Evolutionary conservation across 129 eudicot genomes (phyloP).

Genomic region (Ambrosia artemisiifolia): DNA sequence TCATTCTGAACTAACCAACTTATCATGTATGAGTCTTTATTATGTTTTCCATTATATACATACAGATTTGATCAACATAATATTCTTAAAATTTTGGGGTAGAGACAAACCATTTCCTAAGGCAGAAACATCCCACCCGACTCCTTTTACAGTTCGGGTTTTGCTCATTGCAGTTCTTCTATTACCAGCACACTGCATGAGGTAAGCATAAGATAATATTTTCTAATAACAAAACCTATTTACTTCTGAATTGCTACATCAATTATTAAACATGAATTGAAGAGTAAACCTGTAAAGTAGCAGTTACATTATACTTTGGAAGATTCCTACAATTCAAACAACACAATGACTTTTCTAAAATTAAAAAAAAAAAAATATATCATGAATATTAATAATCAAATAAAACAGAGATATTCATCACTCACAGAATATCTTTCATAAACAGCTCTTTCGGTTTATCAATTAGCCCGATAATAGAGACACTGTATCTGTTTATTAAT

Average conservation of each 20-base stretch:
- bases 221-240: background rate
- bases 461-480: slow-evolving; percentile 54
- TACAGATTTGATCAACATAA: too few species aligned
- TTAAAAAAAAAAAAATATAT: background rate
- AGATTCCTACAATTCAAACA: slow-evolving; percentile 64
- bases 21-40: too few species aligned
- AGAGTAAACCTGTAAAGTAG: slow-evolving; percentile 74
- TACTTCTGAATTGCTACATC: background rate
- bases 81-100: too few species aligned
- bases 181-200: slow-evolving; percentile 89
- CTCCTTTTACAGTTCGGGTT: slow-evolving; percentile 83
- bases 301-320: slow-evolving; percentile 77
- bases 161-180: slow-evolving; percentile 99
- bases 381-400: background rate
- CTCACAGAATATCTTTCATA: slow-evolving; percentile 84
- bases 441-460: slow-evolving; percentile 55
- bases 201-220: background rate
- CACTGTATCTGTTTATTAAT: slow-evolving; percentile 50
- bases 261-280: background rate
- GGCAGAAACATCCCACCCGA: slow-evolving; percentile 95
- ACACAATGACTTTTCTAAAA: background rate
- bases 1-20: too few species aligned
- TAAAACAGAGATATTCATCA: background rate
- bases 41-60: too few species aligned
- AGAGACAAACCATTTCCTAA: slow-evolving; percentile 80